Conservation (phyloP, 306 rosid genomes). For the Malus fusca region DNA sequence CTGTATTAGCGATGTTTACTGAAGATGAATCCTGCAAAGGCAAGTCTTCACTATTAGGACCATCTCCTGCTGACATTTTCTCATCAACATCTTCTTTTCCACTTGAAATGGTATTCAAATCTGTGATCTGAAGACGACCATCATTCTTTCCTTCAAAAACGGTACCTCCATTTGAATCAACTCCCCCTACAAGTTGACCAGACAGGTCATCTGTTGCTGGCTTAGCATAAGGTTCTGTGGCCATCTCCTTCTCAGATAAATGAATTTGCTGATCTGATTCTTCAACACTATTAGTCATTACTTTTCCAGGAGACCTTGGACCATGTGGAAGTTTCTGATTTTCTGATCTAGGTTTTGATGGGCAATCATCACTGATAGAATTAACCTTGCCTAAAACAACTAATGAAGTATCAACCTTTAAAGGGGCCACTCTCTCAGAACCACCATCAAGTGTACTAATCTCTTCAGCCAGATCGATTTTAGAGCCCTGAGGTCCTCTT, state of each 20-base stretch:
- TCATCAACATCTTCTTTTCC: constrained; percentile 23
- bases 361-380: constrained; percentile 32
- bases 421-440: constrained; percentile 30
- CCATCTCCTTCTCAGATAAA: constrained; percentile 20
- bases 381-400: constrained; percentile 26
- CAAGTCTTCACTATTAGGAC: constrained; percentile 23
- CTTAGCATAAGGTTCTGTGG: constrained; percentile 26
- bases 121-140: constrained; percentile 24
- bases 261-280: constrained; percentile 30
- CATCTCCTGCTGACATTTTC: constrained; percentile 18
- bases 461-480: constrained; percentile 26
- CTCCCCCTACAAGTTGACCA: constrained; percentile 17
- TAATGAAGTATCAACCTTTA: constrained; percentile 26
- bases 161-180: constrained; percentile 26
- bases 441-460: constrained; percentile 29
- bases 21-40: constrained; percentile 32
- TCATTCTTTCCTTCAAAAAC: constrained; percentile 22
- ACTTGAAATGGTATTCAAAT: constrained; percentile 16
- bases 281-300: constrained; percentile 14
- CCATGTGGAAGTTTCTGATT: constrained; percentile 19
- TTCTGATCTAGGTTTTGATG: constrained; percentile 21
- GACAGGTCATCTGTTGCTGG: constrained; percentile 18
- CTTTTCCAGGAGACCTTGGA: constrained; percentile 23
- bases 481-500: constrained; percentile 29
- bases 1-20: constrained; percentile 17